These are phyloP conservation scores for Pezicula radicicola DNA, from an alignment of 2,329 filamentous ascomycete species.

Conservation along the genomic window DNA sequence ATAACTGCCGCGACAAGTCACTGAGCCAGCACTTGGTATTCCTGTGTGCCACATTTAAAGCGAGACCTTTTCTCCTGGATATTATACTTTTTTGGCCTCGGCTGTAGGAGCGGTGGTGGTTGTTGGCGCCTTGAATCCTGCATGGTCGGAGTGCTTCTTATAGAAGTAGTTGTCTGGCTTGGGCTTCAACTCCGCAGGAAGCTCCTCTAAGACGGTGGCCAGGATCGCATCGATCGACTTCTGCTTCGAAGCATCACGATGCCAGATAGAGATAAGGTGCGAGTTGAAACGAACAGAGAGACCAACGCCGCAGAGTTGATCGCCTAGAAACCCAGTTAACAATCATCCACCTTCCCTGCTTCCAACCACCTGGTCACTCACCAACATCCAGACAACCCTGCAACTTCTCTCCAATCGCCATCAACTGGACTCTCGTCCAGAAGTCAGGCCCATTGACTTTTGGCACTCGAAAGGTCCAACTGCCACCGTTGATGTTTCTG, in stretches of 20 bases:
- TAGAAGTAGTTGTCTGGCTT: constrained; percentile 75
- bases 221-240: constrained; percentile 75
- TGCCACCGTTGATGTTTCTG: constrained; percentile 80
- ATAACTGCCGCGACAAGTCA: too few relatives aligned
- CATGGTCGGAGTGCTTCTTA: constrained; percentile 87
- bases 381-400: constrained; percentile 70
- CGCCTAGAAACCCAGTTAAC: constrained; percentile 45
- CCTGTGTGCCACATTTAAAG: neutral
- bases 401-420: constrained; percentile 80
- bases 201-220: constrained; percentile 66
- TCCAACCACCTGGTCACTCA: constrained; percentile 35
- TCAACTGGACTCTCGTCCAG: constrained; percentile 78
- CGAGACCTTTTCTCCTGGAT: constrained; percentile 5
- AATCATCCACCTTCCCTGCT: neutral
- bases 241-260: constrained; percentile 79
- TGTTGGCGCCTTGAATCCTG: constrained; percentile 66
- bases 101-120: constrained; percentile 17
- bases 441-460: constrained; percentile 71
- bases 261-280: constrained; percentile 88
- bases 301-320: constrained; percentile 87
- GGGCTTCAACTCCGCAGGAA: constrained; percentile 71
- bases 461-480: constrained; percentile 88
- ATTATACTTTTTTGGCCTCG: constrained; percentile 19
- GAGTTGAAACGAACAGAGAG: constrained; percentile 87
- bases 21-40: neutral